Evolutionary conservation across 2,329 filamentous ascomycete genomes (phyloP), one percentile per base, ranked within the genome.

Genomic region (Venturiaceae sp.): DNA sequence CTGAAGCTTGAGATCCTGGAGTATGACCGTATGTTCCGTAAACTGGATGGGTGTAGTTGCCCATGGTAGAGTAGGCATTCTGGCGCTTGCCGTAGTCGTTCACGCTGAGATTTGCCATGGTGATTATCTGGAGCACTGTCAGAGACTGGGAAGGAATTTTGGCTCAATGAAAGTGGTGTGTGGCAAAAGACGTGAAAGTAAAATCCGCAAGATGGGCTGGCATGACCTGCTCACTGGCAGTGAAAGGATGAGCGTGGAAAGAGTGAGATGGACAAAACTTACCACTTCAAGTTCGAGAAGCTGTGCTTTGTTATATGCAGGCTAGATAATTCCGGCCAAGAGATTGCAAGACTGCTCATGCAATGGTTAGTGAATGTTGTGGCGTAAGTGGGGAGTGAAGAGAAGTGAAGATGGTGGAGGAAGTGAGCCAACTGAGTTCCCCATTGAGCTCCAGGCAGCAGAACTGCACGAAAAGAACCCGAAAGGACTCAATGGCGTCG

Each of bases 81-180:
- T 57, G 39, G 44, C 55, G 55, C 39, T 34, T 44, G 55, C 55
- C 23, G 41, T 57, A 57, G 55, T 57, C 55, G n/a, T 39, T 44
- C n/a, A 46, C 55, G 41, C 30, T 57, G 39, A 47, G 36, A 13
- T 50, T 57, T 34, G 55, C 39, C 55, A 57, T 57, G 30, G 19
- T 57, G 19, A 37, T 57, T 37, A 34, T 52, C 55, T 57, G 30
- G 34, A 28, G 30, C 52, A 21, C 16, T 34, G 52, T 53, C 30
- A 53, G 52, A 30, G 23, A 23, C 44, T 30, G 11, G 13, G 9
- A 26, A 23, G 19, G 23, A 50, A 5, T n/a, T 50, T 50, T 50
- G 44, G 41, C 28, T 16, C 23, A n/a, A n/a, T 23, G 4, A n/a
- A 47, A 30, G 44, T 50, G 26, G 3, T 50, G 44, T 50, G 13